phyloP scores from a whole-genome alignment of 2,329 filamentous ascomycete genomes.

The Pestalotiopsis sp. region DNA sequence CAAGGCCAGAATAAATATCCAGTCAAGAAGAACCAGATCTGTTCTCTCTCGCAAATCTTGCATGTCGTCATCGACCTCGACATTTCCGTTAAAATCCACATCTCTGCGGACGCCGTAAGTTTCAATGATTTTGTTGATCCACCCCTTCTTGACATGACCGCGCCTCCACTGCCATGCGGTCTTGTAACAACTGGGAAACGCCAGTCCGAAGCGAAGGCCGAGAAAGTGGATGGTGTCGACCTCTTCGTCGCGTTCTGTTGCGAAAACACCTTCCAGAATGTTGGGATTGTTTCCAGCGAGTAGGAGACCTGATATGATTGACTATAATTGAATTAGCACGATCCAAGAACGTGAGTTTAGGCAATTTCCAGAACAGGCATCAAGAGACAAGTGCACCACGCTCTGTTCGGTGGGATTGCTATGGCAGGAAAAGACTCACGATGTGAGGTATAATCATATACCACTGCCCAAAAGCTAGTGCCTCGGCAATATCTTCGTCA shows the following conservation, averaged over 20 bases:
- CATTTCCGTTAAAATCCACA: background rate
- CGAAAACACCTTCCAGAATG: slow-evolving; percentile 1
- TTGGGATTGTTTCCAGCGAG: slow-evolving; percentile 4
- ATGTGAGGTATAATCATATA: slow-evolving; percentile 9
- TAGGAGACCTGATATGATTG: slow-evolving; percentile 4
- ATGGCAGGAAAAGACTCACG: too few species aligned
- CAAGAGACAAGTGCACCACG: background rate
- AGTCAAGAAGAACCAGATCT: background rate
- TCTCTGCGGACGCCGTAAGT: background rate
- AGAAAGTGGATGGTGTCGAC: background rate
- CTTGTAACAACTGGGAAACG: slow-evolving; percentile 11
- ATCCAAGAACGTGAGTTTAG: too few species aligned
- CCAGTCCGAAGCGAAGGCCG: slow-evolving; percentile 8
- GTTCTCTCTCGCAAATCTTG: background rate
- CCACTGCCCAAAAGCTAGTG: slow-evolving; percentile 5
- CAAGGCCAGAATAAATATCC: slow-evolving; percentile 1
- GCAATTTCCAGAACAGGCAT: background rate
- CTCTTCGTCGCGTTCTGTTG: slow-evolving; percentile 3
- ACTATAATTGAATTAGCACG: background rate
- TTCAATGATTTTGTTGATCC: slow-evolving; percentile 7
- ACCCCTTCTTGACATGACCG: slow-evolving; percentile 7
- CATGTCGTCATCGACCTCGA: slow-evolving; percentile 1
- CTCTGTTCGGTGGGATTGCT: too few species aligned
- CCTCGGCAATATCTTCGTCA: slow-evolving; percentile 6
- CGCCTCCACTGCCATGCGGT: slow-evolving; percentile 10